Conservation (phyloP, 345 rosid genomes). For the Conringia planisiliqua region DNA sequence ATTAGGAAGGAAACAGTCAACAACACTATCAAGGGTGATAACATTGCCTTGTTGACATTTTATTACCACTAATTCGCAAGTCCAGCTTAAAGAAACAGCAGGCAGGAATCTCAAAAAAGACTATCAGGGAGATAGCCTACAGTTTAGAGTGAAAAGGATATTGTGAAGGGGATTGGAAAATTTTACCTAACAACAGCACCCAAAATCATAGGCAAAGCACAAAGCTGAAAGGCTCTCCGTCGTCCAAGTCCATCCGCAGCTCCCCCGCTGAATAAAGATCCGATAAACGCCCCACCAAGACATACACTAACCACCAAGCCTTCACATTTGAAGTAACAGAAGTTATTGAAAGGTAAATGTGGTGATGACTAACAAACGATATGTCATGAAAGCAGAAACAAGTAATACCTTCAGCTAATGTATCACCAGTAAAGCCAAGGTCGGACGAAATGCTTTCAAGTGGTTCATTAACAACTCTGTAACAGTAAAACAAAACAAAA, state of each 20-base stretch:
- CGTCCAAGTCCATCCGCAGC: slow-evolving; percentile 85
- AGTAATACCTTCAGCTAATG: slow-evolving; percentile 82
- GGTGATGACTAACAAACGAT: neutral
- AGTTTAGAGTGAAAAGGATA: neutral
- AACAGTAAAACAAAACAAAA: neutral
- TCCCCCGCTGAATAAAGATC: slow-evolving; percentile 82
- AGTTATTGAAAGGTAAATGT: neutral
- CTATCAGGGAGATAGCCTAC: neutral
- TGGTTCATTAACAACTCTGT: slow-evolving; percentile 94
- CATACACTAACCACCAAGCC: slow-evolving; percentile 96
- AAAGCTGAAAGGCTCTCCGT: slow-evolving; percentile 82
- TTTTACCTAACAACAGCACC: slow-evolving; percentile 79
- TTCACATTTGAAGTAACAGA: slow-evolving; percentile 32
- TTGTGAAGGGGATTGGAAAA: neutral
- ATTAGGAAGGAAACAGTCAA: neutral
- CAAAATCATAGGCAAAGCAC: slow-evolving; percentile 82
- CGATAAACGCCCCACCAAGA: slow-evolving; percentile 82
- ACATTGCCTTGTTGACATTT: neutral
- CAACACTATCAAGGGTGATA: neutral
- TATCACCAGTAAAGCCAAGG: slow-evolving; percentile 83
- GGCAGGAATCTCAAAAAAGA: neutral
- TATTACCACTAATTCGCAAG: neutral
- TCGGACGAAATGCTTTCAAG: slow-evolving; percentile 87
- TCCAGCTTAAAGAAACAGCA: neutral
- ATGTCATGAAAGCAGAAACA: neutral